phyloP scores from a whole-genome alignment of 2,329 filamentous ascomycete species.

The Ophidiomyces ophidiicola region DNA sequence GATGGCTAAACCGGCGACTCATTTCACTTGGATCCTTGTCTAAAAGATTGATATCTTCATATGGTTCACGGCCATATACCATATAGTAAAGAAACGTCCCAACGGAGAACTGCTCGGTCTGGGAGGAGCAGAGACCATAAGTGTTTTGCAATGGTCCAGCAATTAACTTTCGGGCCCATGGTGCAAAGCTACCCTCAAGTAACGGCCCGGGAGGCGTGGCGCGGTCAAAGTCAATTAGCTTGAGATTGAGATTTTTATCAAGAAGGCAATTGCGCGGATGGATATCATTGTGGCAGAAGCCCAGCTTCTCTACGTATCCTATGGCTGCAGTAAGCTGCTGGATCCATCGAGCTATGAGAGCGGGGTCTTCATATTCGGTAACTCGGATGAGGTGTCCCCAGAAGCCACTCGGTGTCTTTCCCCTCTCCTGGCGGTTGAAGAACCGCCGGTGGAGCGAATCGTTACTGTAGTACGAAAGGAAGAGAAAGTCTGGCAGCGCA shows the following conservation, averaged over 20 bases:
- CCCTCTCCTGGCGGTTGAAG: conserved; percentile 11
- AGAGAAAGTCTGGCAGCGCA: conserved; percentile 14
- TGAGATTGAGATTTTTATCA: background rate
- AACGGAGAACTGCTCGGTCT: conserved; percentile 18
- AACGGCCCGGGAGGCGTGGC: conserved; percentile 6
- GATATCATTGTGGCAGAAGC: conserved; percentile 5
- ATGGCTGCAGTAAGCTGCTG: conserved; percentile 2
- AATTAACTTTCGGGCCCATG: conserved; percentile 13
- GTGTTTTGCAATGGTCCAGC: conserved; percentile 15
- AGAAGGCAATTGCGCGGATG: conserved; percentile 1
- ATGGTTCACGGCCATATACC: conserved; percentile 17
- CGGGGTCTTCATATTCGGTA: conserved; percentile 16
- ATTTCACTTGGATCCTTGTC: conserved; percentile 6
- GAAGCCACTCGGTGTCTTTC: conserved; percentile 10
- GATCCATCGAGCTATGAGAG: conserved; percentile 1
- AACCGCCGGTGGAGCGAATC: conserved; percentile 7
- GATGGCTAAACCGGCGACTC: conserved; percentile 14
- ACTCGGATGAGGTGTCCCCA: conserved; percentile 12
- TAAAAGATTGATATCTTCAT: conserved; percentile 12
- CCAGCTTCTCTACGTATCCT: conserved; percentile 6
- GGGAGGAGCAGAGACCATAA: conserved; percentile 17
- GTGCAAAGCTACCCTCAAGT: conserved; percentile 13
- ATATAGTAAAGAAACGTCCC: conserved; percentile 18
- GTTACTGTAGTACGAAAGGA: conserved; percentile 14
- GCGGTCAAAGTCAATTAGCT: conserved; percentile 8